A percentile compares a stretch with the other conserved stretches of the same genome.
phyloP scores from a whole-genome alignment of 306 rosid species.

The Rosa chinensis region DNA sequence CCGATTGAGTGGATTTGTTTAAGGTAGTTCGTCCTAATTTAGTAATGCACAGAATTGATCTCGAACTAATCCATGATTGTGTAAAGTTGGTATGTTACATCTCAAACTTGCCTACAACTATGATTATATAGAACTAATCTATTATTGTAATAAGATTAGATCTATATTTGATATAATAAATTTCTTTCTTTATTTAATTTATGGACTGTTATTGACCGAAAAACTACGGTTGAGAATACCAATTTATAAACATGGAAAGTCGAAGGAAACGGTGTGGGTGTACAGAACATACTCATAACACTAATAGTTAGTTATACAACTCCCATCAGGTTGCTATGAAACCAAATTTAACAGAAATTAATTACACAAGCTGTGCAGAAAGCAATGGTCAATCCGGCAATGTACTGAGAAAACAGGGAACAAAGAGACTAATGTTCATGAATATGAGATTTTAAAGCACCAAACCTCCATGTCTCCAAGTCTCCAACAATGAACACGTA shows the following conservation, averaged over 20 bases:
- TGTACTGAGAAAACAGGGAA: not conserved
- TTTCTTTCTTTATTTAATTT: no score
- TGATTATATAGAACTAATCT: no score
- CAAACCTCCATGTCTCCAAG: slow-evolving; percentile 9
- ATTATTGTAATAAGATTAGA: no score
- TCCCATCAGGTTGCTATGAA: slow-evolving; percentile 4
- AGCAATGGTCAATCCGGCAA: slow-evolving; percentile 13
- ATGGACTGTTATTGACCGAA: no score
- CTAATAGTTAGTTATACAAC: not conserved
- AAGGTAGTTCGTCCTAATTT: no score
- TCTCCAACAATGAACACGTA: slow-evolving; percentile 35
- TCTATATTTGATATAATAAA: no score
- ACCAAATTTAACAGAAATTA: slow-evolving; percentile 15
- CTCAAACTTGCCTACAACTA: no score
- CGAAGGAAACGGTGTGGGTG: not conserved
- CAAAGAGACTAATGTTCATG: slow-evolving; percentile 1
- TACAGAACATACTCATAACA: not conserved
- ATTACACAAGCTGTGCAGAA: slow-evolving; percentile 23
- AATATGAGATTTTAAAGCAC: slow-evolving; percentile 17
- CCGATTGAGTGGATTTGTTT: no score
- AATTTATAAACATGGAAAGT: not conserved
- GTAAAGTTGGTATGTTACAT: no score
- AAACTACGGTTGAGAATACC: no score
- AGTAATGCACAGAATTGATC: no score
- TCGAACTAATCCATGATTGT: no score